A percentile compares a stretch with the other conserved stretches of the same genome.
Conservation (phyloP, 768 basidiomycete genomes). For the Amanita rimosa region DNA sequence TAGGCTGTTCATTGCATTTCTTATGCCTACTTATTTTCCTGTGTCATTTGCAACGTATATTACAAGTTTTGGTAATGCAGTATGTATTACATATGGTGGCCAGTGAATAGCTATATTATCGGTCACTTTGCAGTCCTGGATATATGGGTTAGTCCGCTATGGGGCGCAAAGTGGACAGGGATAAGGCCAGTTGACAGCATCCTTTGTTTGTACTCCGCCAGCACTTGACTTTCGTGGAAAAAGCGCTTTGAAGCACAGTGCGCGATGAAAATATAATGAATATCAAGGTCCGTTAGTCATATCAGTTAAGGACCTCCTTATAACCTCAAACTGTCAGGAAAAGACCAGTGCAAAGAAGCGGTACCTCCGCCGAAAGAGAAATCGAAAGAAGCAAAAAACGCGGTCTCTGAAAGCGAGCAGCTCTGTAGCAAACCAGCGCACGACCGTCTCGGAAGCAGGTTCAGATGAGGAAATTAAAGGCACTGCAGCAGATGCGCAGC, state of each 20-base stretch:
- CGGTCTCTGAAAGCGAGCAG: constrained; percentile 35
- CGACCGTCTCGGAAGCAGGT: constrained; percentile 8
- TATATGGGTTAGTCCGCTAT: no score
- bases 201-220: no score
- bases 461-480: constrained; percentile 8
- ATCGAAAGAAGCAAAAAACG: constrained; percentile 39
- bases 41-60: background rate
- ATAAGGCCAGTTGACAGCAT: no score
- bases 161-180: no score
- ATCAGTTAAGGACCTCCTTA: background rate
- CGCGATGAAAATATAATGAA: background rate
- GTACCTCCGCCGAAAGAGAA: constrained; percentile 65
- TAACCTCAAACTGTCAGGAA: constrained; percentile 17
- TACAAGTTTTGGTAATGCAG: background rate
- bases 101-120: no score
- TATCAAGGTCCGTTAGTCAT: background rate
- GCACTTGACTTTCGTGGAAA: no score
- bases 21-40: constrained; percentile 1
- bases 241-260: no score
- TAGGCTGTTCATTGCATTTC: background rate
- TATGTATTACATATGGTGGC: no score
- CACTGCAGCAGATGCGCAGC: background rate
- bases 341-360: constrained; percentile 67
- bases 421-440: constrained; percentile 14
- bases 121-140: no score